Percentiles rank a stretch among this genome's conserved stretches.
Evolutionary conservation across 2,329 filamentous ascomycete species (phyloP).

Genomic region (Fusarium mundagurra): DNA sequence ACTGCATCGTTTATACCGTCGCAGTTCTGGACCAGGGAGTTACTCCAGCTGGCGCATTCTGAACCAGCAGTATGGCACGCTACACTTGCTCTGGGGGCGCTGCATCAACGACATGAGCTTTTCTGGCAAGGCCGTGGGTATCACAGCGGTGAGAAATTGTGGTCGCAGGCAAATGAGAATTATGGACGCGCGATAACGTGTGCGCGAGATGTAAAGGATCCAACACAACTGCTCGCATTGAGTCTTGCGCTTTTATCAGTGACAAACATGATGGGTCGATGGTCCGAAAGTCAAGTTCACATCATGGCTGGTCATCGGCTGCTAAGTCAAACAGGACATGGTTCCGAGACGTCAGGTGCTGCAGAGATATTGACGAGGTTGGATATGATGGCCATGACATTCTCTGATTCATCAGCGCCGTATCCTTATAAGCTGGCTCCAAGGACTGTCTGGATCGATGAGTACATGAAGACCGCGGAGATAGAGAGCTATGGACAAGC

Average conservation of each 20-base stretch:
- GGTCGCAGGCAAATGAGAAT: constrained; percentile 37
- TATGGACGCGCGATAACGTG: constrained; percentile 45
- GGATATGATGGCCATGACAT: constrained; percentile 49
- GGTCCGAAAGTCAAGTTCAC: constrained; percentile 46
- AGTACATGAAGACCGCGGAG: constrained; percentile 1
- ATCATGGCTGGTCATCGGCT: constrained; percentile 45
- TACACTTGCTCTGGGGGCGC: constrained; percentile 47
- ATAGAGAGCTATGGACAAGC: constrained; percentile 38
- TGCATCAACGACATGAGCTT: constrained; percentile 44
- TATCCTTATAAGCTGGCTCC: constrained; percentile 40
- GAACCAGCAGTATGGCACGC: constrained; percentile 51
- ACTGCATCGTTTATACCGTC: constrained; percentile 44
- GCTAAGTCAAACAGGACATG: constrained; percentile 30
- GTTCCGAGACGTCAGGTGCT: constrained; percentile 21
- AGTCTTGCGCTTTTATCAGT: constrained; percentile 47
- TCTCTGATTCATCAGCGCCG: constrained; percentile 46
- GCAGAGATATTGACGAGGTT: constrained; percentile 44
- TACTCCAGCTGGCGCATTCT: constrained; percentile 48
- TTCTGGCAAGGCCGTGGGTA: constrained; percentile 11
- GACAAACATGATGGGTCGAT: constrained; percentile 46
- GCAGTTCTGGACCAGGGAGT: constrained; percentile 46
- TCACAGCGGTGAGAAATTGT: constrained; percentile 5
- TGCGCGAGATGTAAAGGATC: constrained; percentile 41
- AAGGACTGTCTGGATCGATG: constrained; percentile 17
- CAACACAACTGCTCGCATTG: constrained; percentile 43